Percentiles rank a stretch among this genome's conserved stretches.
These are phyloP conservation scores for Trichoderma citrinoviride DNA, from an alignment of 2,329 filamentous ascomycete genomes.

Conservation along the genomic window DNA sequence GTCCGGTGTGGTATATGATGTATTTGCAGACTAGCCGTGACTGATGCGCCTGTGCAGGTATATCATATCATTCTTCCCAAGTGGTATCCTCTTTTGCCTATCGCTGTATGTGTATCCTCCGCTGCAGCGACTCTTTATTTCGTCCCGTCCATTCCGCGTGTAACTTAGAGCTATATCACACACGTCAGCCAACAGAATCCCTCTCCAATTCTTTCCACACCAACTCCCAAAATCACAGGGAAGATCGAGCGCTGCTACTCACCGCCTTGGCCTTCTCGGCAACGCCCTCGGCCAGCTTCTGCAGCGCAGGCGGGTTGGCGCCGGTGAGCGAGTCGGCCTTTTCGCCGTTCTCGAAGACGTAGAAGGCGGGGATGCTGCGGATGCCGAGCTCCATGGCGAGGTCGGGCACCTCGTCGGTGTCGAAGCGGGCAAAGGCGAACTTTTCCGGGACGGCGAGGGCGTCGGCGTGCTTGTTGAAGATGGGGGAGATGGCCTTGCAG, in stretches of 20 bases:
- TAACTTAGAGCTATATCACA: neutral
- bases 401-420: slow-evolving; percentile 55
- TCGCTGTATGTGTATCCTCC: neutral
- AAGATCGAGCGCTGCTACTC: neutral
- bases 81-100: neutral
- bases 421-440: slow-evolving; percentile 57
- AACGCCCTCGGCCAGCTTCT: slow-evolving; percentile 30
- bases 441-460: slow-evolving; percentile 38
- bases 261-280: slow-evolving; percentile 28
- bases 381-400: slow-evolving; percentile 50
- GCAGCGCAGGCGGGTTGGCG: slow-evolving; percentile 36
- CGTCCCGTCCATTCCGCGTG: neutral
- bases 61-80: neutral
- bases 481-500: slow-evolving; percentile 58
- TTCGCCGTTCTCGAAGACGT: slow-evolving; percentile 57
- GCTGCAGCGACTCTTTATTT: neutral
- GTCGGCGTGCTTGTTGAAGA: slow-evolving; percentile 49
- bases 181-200: neutral
- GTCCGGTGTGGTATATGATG: neutral
- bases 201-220: neutral
- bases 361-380: slow-evolving; percentile 58
- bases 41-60: neutral
- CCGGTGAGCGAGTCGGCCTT: slow-evolving; percentile 45
- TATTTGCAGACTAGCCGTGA: neutral
- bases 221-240: no score